Evolutionary conservation across 2,329 filamentous ascomycete species (phyloP), one percentile per base, ranked within the genome.

Genomic region (Rhytidhysteron rufulum): DNA sequence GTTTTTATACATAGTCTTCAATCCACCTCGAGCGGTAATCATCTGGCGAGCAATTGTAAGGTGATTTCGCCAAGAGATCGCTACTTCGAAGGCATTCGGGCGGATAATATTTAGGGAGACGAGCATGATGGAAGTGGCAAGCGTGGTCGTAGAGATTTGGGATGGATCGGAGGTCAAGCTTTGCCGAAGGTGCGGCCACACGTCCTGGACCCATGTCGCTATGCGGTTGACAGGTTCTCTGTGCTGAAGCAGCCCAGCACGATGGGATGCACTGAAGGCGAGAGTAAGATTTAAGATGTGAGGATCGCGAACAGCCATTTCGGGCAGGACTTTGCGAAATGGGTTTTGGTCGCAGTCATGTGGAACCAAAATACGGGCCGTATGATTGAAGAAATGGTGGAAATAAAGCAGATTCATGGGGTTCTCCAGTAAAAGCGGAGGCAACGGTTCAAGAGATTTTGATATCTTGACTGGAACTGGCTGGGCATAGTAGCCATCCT

Each of bases 121-220:
- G 33, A 94, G 76, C 85, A 93, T 89, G 47, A 94, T 89, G 6
- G 87, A 85, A 0, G 86, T 88, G 1, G 87, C 86, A 3, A 94
- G 72, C 40, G 85, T 86, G 13, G 80, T 79, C 50, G 88, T 82
- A 1, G 85, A 83, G 9, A 88, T 80, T 30, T 80, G 78, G 45
- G 78, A 73, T 1, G 77, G 73, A 38, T 51, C 33, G 16, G 49
- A 75, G 43, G 77, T 73, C 17, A 93, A 71, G 1, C 85, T 82
- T 44, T 78, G 67, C 20, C 86, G 79, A 16, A 94, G 73, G 13
- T 80, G 79, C 0, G 85, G 85, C 46, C 86, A 85, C n/a, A 87
- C 85, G 50, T 88, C 80, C 55, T 85, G 77, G 19, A 93, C 86
- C 83, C 85, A 93, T 29, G 80, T 72, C 2, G 87, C 86, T 48